phyloP scores from a whole-genome alignment of 106 monocot genomes.

The Posidonia australis region DNA sequence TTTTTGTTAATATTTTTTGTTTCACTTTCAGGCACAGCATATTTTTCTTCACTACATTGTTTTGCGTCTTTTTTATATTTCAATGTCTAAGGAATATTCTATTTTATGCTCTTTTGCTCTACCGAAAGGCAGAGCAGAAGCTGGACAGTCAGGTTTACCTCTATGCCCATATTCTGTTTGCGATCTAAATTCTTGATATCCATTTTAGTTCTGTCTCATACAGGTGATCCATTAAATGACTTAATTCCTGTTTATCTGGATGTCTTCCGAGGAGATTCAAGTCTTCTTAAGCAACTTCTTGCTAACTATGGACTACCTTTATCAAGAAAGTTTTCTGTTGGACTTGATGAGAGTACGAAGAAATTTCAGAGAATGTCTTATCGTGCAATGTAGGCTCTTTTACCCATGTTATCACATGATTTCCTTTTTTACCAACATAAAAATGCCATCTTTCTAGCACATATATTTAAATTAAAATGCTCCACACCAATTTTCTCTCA shows the following conservation, averaged over 20 bases:
- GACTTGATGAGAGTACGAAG: conserved; percentile 15
- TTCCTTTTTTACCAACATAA: not conserved
- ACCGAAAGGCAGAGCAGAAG: no score
- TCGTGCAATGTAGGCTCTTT: conserved; percentile 63
- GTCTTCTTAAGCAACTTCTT: conserved; percentile 53
- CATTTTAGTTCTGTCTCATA: conserved; percentile 7
- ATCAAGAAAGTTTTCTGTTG: conserved; percentile 7
- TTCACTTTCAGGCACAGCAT: no score
- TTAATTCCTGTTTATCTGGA: conserved; percentile 86
- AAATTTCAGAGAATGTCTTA: conserved; percentile 67
- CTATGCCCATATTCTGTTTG: not conserved
- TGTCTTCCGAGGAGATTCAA: conserved; percentile 69
- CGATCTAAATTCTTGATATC: not conserved
- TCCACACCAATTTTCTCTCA: no score
- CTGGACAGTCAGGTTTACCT: no score
- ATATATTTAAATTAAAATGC: no score
- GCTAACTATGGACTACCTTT: conserved; percentile 74
- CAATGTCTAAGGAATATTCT: not conserved
- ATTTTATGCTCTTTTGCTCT: not conserved
- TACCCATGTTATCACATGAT: not conserved
- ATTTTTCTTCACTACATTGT: no score
- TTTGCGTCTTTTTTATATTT: no score
- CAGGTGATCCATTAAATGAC: conserved; percentile 88
- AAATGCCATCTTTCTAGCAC: not conserved
- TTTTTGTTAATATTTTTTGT: no score